phyloP scores from a whole-genome alignment of 2,329 filamentous ascomycete species.

The Cladophialophora immunda region DNA sequence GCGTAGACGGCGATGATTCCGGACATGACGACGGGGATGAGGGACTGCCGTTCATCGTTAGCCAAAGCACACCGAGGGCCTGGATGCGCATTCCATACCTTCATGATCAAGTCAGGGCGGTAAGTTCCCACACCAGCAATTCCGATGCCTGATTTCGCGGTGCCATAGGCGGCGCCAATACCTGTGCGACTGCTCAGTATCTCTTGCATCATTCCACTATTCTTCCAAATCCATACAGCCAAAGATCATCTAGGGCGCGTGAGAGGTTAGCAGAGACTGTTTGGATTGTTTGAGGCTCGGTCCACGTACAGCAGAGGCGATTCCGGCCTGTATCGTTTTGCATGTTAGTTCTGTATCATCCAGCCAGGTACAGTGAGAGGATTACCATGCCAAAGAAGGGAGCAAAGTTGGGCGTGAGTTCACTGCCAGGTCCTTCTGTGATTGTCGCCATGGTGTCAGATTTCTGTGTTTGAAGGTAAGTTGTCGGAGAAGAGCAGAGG shows the following conservation, averaged over 20 bases:
- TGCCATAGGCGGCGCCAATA: constrained; percentile 72
- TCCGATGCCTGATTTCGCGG: constrained; percentile 73
- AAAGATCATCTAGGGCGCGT: constrained; percentile 57
- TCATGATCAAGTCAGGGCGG: constrained; percentile 74
- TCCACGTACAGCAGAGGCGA: constrained; percentile 56
- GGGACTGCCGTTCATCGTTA: constrained; percentile 48
- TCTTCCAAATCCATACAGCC: constrained; percentile 50
- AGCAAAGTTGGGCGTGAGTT: constrained; percentile 69
- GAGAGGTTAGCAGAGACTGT: constrained; percentile 16
- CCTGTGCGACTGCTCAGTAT: constrained; percentile 54
- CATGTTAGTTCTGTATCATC: constrained; percentile 41
- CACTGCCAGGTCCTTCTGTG: constrained; percentile 52
- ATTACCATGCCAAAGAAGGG: constrained; percentile 74
- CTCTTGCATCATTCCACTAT: constrained; percentile 1
- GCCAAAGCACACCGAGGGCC: background rate
- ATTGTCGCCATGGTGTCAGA: constrained; percentile 40
- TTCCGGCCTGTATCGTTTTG: constrained; percentile 52
- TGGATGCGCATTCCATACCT: constrained; percentile 52
- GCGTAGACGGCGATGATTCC: constrained; percentile 99
- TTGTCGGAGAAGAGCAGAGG: background rate
- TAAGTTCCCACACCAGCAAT: constrained; percentile 73
- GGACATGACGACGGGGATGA: constrained; percentile 80
- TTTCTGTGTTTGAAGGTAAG: background rate
- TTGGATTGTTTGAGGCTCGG: background rate
- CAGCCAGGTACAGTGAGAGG: constrained; percentile 35